Evolutionary conservation across 495 filamentous ascomycete genomes (phyloP).

Genomic region (Hypoxylon fuscum): DNA sequence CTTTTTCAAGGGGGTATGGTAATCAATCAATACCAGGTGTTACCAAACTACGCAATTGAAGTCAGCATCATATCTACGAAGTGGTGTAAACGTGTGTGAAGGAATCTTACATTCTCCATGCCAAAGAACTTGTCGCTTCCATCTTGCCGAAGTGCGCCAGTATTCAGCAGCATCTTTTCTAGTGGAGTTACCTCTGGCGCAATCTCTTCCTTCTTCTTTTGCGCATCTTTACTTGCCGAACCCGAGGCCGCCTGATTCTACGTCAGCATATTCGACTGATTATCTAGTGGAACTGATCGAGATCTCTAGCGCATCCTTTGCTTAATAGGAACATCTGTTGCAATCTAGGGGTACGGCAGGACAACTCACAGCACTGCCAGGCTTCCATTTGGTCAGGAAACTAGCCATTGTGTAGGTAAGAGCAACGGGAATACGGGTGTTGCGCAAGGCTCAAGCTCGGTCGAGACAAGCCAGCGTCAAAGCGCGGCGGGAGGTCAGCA

Average conservation of each 20-base stretch:
- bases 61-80: conserved; percentile 30
- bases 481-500: conserved; percentile 39
- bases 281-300: conserved; percentile 3
- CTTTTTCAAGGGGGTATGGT: no score
- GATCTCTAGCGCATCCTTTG: neutral
- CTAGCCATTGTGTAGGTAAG: conserved; percentile 49
- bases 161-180: conserved; percentile 82
- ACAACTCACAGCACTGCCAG: conserved; percentile 44
- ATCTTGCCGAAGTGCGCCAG: conserved; percentile 80
- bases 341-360: conserved; percentile 1
- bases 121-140: conserved; percentile 99
- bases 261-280: conserved; percentile 34
- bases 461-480: conserved; percentile 40
- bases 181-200: conserved; percentile 75
- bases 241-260: conserved; percentile 45
- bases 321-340: neutral
- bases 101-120: conserved; percentile 86
- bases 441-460: conserved; percentile 20
- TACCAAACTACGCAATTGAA: conserved; percentile 77
- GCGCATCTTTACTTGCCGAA: conserved; percentile 51
- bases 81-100: conserved; percentile 1
- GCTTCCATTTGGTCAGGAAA: conserved; percentile 56
- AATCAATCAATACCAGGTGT: conserved; percentile 99
- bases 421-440: conserved; percentile 4
- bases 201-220: conserved; percentile 76